phyloP scores from a whole-genome alignment of 164 flowering plant genomes.

The Pachysandra terminalis region DNA sequence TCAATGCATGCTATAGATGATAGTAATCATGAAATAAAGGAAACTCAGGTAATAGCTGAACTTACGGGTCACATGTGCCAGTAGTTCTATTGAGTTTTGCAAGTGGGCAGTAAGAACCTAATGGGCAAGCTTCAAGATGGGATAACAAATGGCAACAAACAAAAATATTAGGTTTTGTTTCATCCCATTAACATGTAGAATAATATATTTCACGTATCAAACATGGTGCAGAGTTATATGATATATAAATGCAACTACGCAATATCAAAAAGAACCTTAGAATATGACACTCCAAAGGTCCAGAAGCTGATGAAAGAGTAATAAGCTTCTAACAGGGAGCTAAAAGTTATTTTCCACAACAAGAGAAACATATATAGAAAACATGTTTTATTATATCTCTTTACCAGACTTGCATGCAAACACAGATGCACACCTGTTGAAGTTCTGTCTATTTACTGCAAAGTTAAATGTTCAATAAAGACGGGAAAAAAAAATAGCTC shows the following conservation, averaged over 20 bases:
- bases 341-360: background rate
- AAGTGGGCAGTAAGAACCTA: slow-evolving; percentile 85
- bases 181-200: background rate
- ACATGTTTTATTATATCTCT: background rate
- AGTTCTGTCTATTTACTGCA: no score
- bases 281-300: background rate
- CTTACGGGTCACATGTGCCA: slow-evolving; percentile 96
- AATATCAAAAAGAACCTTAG: background rate
- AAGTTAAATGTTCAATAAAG: no score
- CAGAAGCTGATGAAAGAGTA: background rate
- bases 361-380: background rate
- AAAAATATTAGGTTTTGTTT: slow-evolving; percentile 8
- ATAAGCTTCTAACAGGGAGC: slow-evolving; percentile 1
- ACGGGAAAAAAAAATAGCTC: no score
- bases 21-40: background rate
- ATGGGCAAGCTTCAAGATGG: slow-evolving; percentile 72
- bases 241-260: background rate
- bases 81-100: slow-evolving; percentile 68
- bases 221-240: background rate
- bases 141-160: slow-evolving; percentile 7
- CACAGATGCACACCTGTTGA: background rate
- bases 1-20: slow-evolving; percentile 20
- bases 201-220: background rate
- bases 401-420: background rate
- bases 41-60: slow-evolving; percentile 18